phyloP scores from a whole-genome alignment of 306 rosid species.

The Argentina anserina region DNA sequence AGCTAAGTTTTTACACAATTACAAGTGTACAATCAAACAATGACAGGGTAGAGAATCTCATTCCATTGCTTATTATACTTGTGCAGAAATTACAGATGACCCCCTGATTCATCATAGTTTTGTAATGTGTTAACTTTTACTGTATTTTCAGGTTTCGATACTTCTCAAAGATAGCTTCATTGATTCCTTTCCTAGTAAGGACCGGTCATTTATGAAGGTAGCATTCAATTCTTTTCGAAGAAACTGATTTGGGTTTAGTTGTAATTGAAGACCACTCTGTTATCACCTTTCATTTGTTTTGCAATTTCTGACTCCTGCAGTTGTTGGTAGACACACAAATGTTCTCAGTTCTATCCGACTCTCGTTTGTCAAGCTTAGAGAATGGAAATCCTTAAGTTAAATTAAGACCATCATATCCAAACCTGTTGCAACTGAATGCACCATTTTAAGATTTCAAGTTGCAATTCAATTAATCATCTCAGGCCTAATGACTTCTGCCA shows the following conservation, averaged over 20 bases:
- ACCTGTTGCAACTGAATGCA: slow-evolving; percentile 5
- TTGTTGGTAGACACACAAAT: slow-evolving; percentile 82
- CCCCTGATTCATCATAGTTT: slow-evolving; percentile 14
- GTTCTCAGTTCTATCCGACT: slow-evolving; percentile 72
- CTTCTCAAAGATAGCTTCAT: slow-evolving; percentile 94
- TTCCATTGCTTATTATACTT: slow-evolving; percentile 16
- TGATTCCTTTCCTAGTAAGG: slow-evolving; percentile 76
- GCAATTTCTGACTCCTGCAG: slow-evolving; percentile 41
- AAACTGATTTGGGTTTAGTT: neutral
- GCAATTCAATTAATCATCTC: neutral
- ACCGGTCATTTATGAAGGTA: slow-evolving; percentile 89
- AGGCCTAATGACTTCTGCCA: slow-evolving; percentile 11
- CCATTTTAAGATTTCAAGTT: slow-evolving; percentile 17
- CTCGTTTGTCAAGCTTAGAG: slow-evolving; percentile 76
- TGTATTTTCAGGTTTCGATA: slow-evolving; percentile 72
- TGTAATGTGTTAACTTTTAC: slow-evolving; percentile 23
- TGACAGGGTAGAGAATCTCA: slow-evolving; percentile 62
- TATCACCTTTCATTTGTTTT: slow-evolving; percentile 15
- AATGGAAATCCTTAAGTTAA: slow-evolving; percentile 37
- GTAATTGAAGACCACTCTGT: neutral
- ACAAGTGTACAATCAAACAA: slow-evolving; percentile 81
- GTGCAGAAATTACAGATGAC: neutral
- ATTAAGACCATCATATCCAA: neutral
- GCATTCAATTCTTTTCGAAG: slow-evolving; percentile 4
- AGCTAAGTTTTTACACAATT: slow-evolving; percentile 70